Conservation (phyloP, 2,329 filamentous ascomycete species). For the Albifimbria verrucaria region DNA sequence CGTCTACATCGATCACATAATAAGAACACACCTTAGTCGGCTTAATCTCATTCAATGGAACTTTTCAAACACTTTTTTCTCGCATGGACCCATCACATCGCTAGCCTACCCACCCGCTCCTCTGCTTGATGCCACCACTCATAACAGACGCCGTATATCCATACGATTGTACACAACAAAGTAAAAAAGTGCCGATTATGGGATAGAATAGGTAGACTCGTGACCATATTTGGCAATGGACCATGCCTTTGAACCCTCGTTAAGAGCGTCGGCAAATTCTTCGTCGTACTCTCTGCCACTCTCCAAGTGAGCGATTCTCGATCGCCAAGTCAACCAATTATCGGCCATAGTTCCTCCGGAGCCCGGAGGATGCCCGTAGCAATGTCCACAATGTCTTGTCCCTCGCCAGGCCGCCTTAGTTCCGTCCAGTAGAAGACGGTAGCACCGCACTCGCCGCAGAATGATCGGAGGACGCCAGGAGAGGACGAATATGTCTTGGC, state of each 20-base stretch:
- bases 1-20: too few relatives aligned
- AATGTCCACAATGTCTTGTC: slow-evolving; percentile 36
- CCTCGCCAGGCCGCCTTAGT: slow-evolving; percentile 21
- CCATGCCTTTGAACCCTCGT: slow-evolving; percentile 35
- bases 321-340: slow-evolving; percentile 45
- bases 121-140: too few relatives aligned
- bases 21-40: too few relatives aligned
- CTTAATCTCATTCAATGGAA: too few relatives aligned
- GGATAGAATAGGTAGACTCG: slow-evolving; percentile 21
- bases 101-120: too few relatives aligned
- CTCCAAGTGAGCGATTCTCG: slow-evolving; percentile 28
- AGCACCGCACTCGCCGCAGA: slow-evolving; percentile 45
- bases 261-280: slow-evolving; percentile 30
- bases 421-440: slow-evolving; percentile 34
- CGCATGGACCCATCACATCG: too few relatives aligned
- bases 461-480: slow-evolving; percentile 34
- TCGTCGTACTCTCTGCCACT: slow-evolving; percentile 34
- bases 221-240: slow-evolving; percentile 30
- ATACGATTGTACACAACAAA: too few relatives aligned
- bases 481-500: slow-evolving; percentile 40
- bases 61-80: too few relatives aligned
- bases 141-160: too few relatives aligned
- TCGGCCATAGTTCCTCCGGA: slow-evolving; percentile 39
- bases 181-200: too few relatives aligned
- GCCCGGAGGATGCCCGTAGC: slow-evolving; percentile 42